These are phyloP conservation scores for Yamadazyma diddensiae DNA, from an alignment of 1,139 yeast genomes.

Conservation along the genomic window DNA sequence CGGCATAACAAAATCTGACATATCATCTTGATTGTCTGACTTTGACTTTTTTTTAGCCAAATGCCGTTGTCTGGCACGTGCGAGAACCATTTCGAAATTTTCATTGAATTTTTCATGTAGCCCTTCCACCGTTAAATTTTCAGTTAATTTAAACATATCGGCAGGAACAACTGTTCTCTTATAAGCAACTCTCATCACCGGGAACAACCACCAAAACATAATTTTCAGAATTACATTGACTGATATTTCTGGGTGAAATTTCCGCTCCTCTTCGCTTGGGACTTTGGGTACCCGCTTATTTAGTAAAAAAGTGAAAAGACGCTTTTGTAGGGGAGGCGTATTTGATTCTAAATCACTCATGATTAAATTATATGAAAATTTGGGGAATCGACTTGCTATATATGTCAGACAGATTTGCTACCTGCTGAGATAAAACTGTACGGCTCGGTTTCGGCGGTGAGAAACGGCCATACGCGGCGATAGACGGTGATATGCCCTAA, in stretches of 20 bases:
- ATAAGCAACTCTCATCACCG: constrained; percentile 62
- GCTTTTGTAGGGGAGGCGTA: constrained; percentile 17
- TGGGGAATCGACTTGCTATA: not conserved
- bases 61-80: constrained; percentile 18
- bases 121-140: constrained; percentile 49
- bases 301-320: constrained; percentile 15
- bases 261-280: constrained; percentile 52
- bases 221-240: constrained; percentile 30
- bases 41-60: constrained; percentile 14
- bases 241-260: constrained; percentile 31
- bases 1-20: constrained; percentile 23
- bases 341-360: not conserved
- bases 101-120: constrained; percentile 30
- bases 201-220: constrained; percentile 59
- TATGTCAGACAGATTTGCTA: not conserved
- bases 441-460: constrained; percentile 1
- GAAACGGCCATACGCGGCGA: constrained; percentile 1
- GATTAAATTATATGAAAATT: not conserved
- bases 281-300: constrained; percentile 45
- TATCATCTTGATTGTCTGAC: constrained; percentile 19
- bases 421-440: not conserved
- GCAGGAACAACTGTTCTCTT: constrained; percentile 61
- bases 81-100: constrained; percentile 33
- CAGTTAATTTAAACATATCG: constrained; percentile 58
- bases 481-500: no score